Evolutionary conservation across 768 basidiomycete genomes (phyloP), one percentile per base, ranked within the genome.

Genomic region (Sporobolomyces pararoseus): DNA sequence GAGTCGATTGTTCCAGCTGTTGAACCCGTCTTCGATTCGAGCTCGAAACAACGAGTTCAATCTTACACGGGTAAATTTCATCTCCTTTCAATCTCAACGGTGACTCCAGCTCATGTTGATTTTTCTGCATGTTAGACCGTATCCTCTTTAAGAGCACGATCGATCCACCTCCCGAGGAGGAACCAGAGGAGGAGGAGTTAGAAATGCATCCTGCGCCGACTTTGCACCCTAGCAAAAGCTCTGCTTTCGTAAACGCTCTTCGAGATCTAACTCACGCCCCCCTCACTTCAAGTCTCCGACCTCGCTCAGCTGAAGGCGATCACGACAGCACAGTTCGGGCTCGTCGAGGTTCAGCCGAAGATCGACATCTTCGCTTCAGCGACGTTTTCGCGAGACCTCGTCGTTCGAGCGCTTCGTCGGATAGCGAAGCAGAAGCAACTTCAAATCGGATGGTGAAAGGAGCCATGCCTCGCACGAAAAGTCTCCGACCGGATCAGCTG

Each of bases 1-100:
- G 52, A 64, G 29, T 70, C 63, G 27, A 13, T 64, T 31, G 46
- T 61, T 10, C 27, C 54, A 0, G 16, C 23, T 1, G 34, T 42
- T 23, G 71, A 75, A 47, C 39, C 71, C 0, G 65, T 68, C 4
- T 77, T 74, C 32, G 77, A 77, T 34, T 59, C 72, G 29, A 65
- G 61, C 19, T 54, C 65, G 34, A 77, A 77, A 71, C 76, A 77
- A 61, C 68, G 77, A 7, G 77, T 77, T 29, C 77, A 77, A 61
- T 55, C 49, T 64, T 77, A 70, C 60, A 75, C 69, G 1, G 55
- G 65, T 59, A 13, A 50, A 62, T 50, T 23, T 42, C 39, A 17
- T 17, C 39, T 42, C 39, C 17, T 19, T 13, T 35, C n/a, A 23
- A 23, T 21, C 54, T 3, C 2, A 14, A n/a, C 49, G 12, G 10